phyloP scores from a whole-genome alignment of 2,329 filamentous ascomycete species.

The Apiospora pterosperma region DNA sequence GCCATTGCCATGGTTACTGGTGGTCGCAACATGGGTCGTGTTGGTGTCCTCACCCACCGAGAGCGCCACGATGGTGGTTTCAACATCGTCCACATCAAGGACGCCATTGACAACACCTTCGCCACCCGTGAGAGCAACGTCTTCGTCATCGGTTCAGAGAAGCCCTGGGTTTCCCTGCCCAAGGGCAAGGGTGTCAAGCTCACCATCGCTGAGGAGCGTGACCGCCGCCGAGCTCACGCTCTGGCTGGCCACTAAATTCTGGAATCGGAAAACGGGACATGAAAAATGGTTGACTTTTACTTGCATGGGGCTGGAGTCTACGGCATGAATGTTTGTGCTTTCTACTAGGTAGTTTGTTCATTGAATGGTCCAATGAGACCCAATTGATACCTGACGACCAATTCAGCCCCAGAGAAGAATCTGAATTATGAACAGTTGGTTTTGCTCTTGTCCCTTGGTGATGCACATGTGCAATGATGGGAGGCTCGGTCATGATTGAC shows the following conservation, averaged over 20 bases:
- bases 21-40: slow-evolving; percentile 99
- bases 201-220: slow-evolving; percentile 97
- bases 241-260: slow-evolving; percentile 47
- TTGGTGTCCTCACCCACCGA: slow-evolving; percentile 99
- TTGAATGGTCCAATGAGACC: slow-evolving; percentile 27
- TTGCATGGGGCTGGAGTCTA: slow-evolving; percentile 32
- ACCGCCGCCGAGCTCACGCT: slow-evolving; percentile 78
- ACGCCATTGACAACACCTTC: slow-evolving; percentile 99
- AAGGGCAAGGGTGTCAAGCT: slow-evolving; percentile 99
- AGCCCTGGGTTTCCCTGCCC: slow-evolving; percentile 98
- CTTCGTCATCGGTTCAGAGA: slow-evolving; percentile 97
- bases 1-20: slow-evolving; percentile 97
- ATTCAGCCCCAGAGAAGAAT: slow-evolving; percentile 9
- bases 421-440: slow-evolving; percentile 2
- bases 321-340: slow-evolving; percentile 20
- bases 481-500: background rate
- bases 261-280: slow-evolving; percentile 15
- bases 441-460: background rate
- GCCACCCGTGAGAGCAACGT: slow-evolving; percentile 99
- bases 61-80: slow-evolving; percentile 99
- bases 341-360: slow-evolving; percentile 22
- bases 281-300: slow-evolving; percentile 28
- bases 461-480: background rate
- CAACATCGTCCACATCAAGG: slow-evolving; percentile 99
- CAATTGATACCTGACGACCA: slow-evolving; percentile 26